Base-by-base conservation (phyloP, 2,329 filamentous ascomycete species). In the Nannizzia gypsea region DNA sequence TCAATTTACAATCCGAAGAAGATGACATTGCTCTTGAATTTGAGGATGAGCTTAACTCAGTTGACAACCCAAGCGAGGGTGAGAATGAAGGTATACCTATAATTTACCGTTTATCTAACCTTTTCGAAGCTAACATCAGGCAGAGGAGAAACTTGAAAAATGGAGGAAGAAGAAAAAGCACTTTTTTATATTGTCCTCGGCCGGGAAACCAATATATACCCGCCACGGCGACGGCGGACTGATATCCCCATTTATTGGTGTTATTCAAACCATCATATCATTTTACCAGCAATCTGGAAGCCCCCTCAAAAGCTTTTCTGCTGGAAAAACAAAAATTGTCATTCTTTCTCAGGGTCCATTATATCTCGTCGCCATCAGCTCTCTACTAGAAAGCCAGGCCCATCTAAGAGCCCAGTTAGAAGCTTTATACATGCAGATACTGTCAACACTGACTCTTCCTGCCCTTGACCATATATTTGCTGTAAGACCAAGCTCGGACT, bases 111-210 rank as follows among this genome's bases (percentile, higher is more conserved):
- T 9, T 9, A 3, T 6, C 11, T 40, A 31, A 56, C 24, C 62
- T 62, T 60, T 40, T 52, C 9, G 54, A 57, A 22, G 9, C 60
- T 73, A 71, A 73, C 42, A 20, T 40, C 57, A 48, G 40, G 4
- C 28, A 40, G 46, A 68, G 83, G 85, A 54, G 74, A 79, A 56
- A 56, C 28, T 36, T 6, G 76, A 78, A 15, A 79, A 85, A 64
- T 99, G 91, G 91, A 93, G 90, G 70, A 83, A 87, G 40, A 97
- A 97, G 76, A 80, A 91, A 63, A 99, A 99, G 74, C 93, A 99
- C 74, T 99, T 96, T 72, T 84, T 99, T 74, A 95, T 99, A 67
- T 78, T 99, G 1, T 97, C 93, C 1, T 92, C 90, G 13, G 92
- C 95, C 8, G 93, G 93, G 20, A 99, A 99, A 72, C 95, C 93